Conservation (phyloP, 2,329 filamentous ascomycete genomes). For the Talaromyces sp. region DNA sequence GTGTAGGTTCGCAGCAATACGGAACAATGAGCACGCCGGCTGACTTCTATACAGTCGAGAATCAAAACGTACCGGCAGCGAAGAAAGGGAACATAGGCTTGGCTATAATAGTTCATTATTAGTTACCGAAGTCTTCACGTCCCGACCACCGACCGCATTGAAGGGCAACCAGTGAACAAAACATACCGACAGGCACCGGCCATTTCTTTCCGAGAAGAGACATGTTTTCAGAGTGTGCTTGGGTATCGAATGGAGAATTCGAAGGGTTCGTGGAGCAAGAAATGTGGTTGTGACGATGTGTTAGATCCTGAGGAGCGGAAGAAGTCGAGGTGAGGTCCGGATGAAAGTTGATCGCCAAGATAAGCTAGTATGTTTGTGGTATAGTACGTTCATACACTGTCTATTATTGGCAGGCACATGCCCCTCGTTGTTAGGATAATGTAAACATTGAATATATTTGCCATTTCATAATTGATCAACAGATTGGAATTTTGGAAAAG, state of each 20-base stretch:
- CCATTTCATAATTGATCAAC: neutral
- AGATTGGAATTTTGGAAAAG: too few species aligned
- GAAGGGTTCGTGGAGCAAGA: neutral
- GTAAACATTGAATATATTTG: slow-evolving; percentile 7
- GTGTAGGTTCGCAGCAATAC: neutral
- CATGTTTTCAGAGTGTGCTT: slow-evolving; percentile 48
- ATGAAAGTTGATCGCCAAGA: slow-evolving; percentile 27
- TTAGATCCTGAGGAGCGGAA: slow-evolving; percentile 32
- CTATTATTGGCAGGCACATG: neutral
- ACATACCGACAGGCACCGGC: slow-evolving; percentile 72
- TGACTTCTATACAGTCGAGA: neutral
- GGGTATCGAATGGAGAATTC: neutral
- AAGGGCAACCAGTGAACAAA: neutral
- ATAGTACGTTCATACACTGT: neutral
- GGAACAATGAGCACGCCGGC: neutral
- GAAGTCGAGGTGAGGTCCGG: slow-evolving; percentile 35
- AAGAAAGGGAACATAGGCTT: slow-evolving; percentile 92
- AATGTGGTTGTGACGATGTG: slow-evolving; percentile 29
- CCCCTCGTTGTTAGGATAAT: slow-evolving; percentile 9
- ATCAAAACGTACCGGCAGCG: slow-evolving; percentile 71
- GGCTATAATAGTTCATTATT: slow-evolving; percentile 54
- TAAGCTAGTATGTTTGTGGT: neutral
- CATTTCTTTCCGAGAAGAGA: slow-evolving; percentile 82
- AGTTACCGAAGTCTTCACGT: slow-evolving; percentile 25
- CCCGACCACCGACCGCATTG: neutral